Base-by-base conservation (phyloP, 1,139 yeast species). In the Kurtzmaniella natalensis region DNA sequence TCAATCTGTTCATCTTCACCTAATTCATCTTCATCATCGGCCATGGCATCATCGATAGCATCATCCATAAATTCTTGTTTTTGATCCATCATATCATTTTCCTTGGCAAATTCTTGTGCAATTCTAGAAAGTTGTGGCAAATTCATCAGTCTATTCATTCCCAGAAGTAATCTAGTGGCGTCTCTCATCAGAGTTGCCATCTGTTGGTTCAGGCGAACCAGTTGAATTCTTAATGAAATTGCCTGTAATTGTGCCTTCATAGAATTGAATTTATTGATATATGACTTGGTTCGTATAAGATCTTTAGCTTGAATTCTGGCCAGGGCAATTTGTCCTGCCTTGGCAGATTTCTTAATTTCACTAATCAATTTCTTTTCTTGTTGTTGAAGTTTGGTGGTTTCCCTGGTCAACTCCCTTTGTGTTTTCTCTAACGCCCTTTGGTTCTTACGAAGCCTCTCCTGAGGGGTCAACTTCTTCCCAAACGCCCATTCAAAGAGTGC, bases 1-100 rank as follows among this genome's bases (percentile, higher is more conserved):
- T 92, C 97, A 10, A 86, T 84, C 54, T 92, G 96, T 47, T 86
- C 96, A 45, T 82, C 88, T 46, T 80, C 82, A 34, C 70, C 73
- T 45, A 66, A 57, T 37, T 72, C 81, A 37, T 72, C 83, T 33
- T 81, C 88, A 40, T 84, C 80, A 44, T 78, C 88, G 36, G 83
- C 94, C 88, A 89, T 86, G 18, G 92, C 82, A 55, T 89, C 96
- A 54, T 92, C 98, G 47, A 94, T 82, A 10, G 96, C 95, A 53
- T 92, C 98, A 55, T 92, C 98, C 86, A 92, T 94, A 76, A 92
- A 87, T 53, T 94, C 99, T 57, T 92, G 97, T 50, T 95, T 82
- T 61, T 92, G 98, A 57, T 92, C 97, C 97, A 92, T 92, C 53
- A 94, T 66, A 54, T 92, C 98, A 58, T 85, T 87, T 55, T 92